phyloP scores from a whole-genome alignment of 2,329 filamentous ascomycete species.

The Nannizziopsis arthrosporioides region DNA sequence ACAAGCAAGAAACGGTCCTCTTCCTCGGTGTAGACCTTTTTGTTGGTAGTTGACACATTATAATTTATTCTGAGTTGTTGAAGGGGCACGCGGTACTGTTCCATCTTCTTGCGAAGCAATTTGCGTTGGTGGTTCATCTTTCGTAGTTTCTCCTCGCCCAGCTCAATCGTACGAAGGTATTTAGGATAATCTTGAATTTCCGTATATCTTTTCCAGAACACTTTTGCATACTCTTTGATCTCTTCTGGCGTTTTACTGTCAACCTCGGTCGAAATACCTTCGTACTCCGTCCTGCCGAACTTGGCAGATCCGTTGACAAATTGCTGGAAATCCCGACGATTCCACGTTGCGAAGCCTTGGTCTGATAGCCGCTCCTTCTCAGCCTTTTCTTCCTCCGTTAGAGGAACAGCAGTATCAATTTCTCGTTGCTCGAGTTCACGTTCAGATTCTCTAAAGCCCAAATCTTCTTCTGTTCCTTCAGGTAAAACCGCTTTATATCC shows the following conservation, averaged over 20 bases:
- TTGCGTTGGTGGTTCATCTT: constrained; percentile 88
- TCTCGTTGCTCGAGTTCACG: constrained; percentile 78
- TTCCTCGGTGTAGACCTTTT: constrained; percentile 98
- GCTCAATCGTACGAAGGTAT: constrained; percentile 77
- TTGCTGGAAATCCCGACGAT: constrained; percentile 93
- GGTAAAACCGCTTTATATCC: constrained; percentile 84
- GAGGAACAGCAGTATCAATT: constrained; percentile 78
- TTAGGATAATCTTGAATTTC: constrained; percentile 84
- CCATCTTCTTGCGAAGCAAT: constrained; percentile 88
- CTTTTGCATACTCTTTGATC: constrained; percentile 81
- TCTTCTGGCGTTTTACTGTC: constrained; percentile 80
- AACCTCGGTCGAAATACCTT: constrained; percentile 74
- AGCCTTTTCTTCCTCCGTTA: constrained; percentile 79
- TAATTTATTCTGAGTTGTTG: constrained; percentile 99
- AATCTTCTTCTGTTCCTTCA: constrained; percentile 76
- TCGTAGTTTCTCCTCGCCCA: constrained; percentile 78
- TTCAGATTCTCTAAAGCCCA: constrained; percentile 76
- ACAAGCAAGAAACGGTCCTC: constrained; percentile 93
- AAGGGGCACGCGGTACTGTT: constrained; percentile 89
- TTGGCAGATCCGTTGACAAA: constrained; percentile 93
- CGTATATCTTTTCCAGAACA: constrained; percentile 91
- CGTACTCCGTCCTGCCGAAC: constrained; percentile 77
- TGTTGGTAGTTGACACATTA: constrained; percentile 96
- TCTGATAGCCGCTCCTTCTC: constrained; percentile 73
- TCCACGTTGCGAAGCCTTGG: constrained; percentile 89